Percentiles rank a stretch among this genome's conserved stretches.
phyloP scores from a whole-genome alignment of 2,329 filamentous ascomycete species.

The Ceratocystis variospora region DNA sequence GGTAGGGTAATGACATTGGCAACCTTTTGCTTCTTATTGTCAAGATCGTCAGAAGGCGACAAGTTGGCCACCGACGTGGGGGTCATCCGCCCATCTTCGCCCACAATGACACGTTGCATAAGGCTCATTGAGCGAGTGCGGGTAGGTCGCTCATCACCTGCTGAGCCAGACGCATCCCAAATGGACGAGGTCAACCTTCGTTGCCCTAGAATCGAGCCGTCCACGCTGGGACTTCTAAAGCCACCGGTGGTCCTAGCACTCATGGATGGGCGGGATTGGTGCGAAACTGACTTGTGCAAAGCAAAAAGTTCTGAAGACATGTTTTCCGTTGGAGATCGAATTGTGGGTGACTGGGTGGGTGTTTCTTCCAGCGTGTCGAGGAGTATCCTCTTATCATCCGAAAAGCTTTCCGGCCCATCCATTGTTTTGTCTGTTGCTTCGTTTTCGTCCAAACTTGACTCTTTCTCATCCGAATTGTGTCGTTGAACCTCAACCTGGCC shows the following conservation, averaged over 20 bases:
- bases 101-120: conserved; percentile 45
- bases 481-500: conserved; percentile 67
- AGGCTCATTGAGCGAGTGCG: conserved; percentile 39
- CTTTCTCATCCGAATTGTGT: conserved; percentile 8
- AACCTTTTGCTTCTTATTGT: conserved; percentile 35
- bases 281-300: neutral
- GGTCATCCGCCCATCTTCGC: conserved; percentile 29
- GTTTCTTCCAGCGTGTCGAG: neutral
- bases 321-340: neutral
- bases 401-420: neutral
- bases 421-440: neutral
- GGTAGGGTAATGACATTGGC: conserved; percentile 84
- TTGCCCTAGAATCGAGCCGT: neutral
- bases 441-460: neutral
- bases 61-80: conserved; percentile 22
- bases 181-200: neutral
- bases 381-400: neutral
- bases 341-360: neutral
- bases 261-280: neutral
- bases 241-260: neutral
- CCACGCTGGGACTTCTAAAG: neutral
- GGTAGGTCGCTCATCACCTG: neutral
- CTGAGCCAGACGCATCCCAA: neutral
- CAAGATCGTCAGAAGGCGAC: conserved; percentile 19
- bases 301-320: neutral